phyloP scores from a whole-genome alignment of 257 asterid species.

The Nicotiana noctiflora region DNA sequence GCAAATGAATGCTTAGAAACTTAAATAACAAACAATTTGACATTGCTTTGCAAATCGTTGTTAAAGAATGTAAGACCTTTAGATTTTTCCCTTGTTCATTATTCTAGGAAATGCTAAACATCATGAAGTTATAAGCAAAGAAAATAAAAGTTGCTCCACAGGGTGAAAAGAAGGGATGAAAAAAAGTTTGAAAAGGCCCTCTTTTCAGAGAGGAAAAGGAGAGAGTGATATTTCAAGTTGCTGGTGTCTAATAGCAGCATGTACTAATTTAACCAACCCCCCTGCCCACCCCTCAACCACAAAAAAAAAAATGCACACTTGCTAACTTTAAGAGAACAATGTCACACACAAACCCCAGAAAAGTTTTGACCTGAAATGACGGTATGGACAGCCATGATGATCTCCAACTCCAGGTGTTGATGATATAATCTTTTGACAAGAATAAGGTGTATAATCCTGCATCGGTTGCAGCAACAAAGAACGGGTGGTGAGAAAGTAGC shows the following conservation, averaged over 20 bases:
- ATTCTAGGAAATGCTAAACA: background rate
- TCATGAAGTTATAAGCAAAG: background rate
- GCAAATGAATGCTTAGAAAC: background rate
- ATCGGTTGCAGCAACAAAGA: slow-evolving; percentile 10
- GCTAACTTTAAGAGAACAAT: slow-evolving; percentile 6
- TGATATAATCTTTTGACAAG: slow-evolving; percentile 82
- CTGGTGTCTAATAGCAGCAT: background rate
- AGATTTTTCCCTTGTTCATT: background rate
- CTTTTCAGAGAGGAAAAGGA: background rate
- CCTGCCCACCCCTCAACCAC: background rate
- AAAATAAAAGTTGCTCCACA: too few species aligned
- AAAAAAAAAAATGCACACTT: background rate
- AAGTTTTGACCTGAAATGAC: slow-evolving; percentile 78
- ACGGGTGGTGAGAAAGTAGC: background rate
- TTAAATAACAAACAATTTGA: background rate
- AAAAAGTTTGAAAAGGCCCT: background rate
- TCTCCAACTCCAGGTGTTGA: slow-evolving; percentile 91
- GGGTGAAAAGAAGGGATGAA: background rate
- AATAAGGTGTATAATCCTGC: slow-evolving; percentile 96
- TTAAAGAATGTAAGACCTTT: background rate
- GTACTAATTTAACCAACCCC: background rate
- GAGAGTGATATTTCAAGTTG: background rate
- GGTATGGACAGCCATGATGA: slow-evolving; percentile 97
- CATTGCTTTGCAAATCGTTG: background rate
- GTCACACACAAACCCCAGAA: slow-evolving; percentile 8